Conservation (phyloP, 768 basidiomycete genomes). For the Leucosporidium creatinivorum region DNA sequence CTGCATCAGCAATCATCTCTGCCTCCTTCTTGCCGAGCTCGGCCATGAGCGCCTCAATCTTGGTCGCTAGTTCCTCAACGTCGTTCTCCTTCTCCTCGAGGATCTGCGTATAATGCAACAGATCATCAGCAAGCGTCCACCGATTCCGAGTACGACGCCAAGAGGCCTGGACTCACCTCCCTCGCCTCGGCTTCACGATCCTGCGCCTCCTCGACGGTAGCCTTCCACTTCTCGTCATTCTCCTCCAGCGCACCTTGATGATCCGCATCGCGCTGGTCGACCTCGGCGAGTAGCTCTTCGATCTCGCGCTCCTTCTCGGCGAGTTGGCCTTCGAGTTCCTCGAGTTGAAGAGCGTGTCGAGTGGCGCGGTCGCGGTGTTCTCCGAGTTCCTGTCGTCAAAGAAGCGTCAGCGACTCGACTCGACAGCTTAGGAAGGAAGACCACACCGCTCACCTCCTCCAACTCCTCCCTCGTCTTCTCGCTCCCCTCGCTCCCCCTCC, state of each 20-base stretch:
- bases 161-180: constrained; percentile 50
- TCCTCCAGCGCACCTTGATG: constrained; percentile 44
- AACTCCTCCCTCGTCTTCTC: constrained; percentile 64
- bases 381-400: constrained; percentile 29
- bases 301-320: constrained; percentile 82
- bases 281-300: constrained; percentile 70
- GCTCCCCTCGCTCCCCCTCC: constrained; percentile 60
- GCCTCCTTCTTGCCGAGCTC: constrained; percentile 72
- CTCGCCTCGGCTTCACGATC: constrained; percentile 55
- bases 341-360: constrained; percentile 32
- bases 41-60: constrained; percentile 31
- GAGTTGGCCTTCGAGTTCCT: constrained; percentile 44
- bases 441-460: constrained; percentile 43
- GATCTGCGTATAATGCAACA: too few species aligned
- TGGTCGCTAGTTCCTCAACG: constrained; percentile 22
- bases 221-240: constrained; percentile 55
- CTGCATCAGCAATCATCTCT: constrained; percentile 63
- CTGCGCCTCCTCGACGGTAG: constrained; percentile 74
- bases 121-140: too few species aligned
- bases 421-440: neutral
- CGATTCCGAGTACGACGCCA: too few species aligned
- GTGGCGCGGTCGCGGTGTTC: constrained; percentile 36
- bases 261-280: constrained; percentile 49
- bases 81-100: constrained; percentile 33
- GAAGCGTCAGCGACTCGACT: neutral